Evolutionary conservation across 768 basidiomycete genomes (phyloP).

Genomic region (Mycena venus): DNA sequence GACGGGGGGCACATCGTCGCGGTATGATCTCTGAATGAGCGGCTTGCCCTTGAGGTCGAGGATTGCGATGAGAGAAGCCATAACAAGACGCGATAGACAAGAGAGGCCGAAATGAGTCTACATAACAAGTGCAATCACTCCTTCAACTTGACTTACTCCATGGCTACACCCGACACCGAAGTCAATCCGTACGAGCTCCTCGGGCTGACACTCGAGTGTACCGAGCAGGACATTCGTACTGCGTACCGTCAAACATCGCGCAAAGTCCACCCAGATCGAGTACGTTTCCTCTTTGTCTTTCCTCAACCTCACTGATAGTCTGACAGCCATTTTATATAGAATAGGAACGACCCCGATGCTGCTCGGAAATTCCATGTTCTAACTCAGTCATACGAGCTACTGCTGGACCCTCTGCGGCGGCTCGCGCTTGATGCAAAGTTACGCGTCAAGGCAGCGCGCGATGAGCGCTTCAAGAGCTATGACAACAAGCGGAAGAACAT

Average conservation of each 20-base stretch:
- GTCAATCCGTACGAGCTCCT: conserved; percentile 82
- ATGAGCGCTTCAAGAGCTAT: conserved; percentile 76
- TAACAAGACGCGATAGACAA: conserved; percentile 63
- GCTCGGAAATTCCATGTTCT: conserved; percentile 89
- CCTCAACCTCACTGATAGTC: conserved; percentile 26
- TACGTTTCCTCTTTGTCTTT: conserved; percentile 50
- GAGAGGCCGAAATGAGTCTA: conserved; percentile 56
- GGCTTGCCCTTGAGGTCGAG: conserved; percentile 99
- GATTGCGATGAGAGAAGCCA: conserved; percentile 86
- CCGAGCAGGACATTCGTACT: conserved; percentile 83
- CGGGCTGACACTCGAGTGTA: conserved; percentile 70
- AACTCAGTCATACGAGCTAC: conserved; percentile 83
- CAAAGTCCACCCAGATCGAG: conserved; percentile 91
- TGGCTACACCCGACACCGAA: conserved; percentile 61
- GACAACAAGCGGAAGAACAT: conserved; percentile 82
- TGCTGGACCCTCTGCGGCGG: conserved; percentile 84
- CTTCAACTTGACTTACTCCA: background rate
- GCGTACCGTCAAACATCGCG: conserved; percentile 85
- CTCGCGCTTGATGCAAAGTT: conserved; percentile 85
- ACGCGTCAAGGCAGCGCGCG: conserved; percentile 76
- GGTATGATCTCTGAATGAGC: conserved; percentile 95
- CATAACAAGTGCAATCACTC: background rate
- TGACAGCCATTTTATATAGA: conserved; percentile 60
- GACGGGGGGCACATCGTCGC: conserved; percentile 94
- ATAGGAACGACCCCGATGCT: conserved; percentile 83